phyloP scores from a whole-genome alignment of 2,329 filamentous ascomycete genomes.

The Dissoconium aciculare region DNA sequence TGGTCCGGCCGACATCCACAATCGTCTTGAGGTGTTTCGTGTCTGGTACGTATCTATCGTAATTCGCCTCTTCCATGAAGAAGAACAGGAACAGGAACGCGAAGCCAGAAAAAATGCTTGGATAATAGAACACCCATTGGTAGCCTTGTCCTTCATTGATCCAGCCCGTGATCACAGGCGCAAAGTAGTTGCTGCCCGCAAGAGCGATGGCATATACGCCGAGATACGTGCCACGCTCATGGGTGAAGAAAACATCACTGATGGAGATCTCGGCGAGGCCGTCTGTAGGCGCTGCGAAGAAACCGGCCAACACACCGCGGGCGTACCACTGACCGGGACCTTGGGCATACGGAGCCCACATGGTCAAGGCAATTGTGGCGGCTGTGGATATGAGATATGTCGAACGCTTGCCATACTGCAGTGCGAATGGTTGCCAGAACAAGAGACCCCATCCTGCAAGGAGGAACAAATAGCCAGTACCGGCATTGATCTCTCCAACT shows the following conservation, averaged over 20 bases:
- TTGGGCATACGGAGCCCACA: slow-evolving; percentile 33
- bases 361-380: slow-evolving; percentile 25
- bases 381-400: slow-evolving; percentile 33
- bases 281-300: slow-evolving; percentile 36
- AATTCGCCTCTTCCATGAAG: slow-evolving; percentile 47
- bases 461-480: slow-evolving; percentile 28
- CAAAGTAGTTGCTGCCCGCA: slow-evolving; percentile 13
- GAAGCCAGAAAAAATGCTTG: slow-evolving; percentile 37
- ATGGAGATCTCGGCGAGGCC: slow-evolving; percentile 29
- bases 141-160: slow-evolving; percentile 35
- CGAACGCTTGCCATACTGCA: slow-evolving; percentile 38
- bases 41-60: slow-evolving; percentile 14
- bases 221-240: slow-evolving; percentile 20
- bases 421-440: slow-evolving; percentile 39
- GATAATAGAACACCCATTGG: slow-evolving; percentile 37
- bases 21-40: not conserved
- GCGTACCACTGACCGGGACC: slow-evolving; percentile 34
- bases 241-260: slow-evolving; percentile 19
- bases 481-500: slow-evolving; percentile 32
- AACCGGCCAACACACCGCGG: slow-evolving; percentile 33
- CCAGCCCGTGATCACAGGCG: slow-evolving; percentile 35
- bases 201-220: slow-evolving; percentile 17
- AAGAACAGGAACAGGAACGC: slow-evolving; percentile 40
- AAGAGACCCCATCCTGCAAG: slow-evolving; percentile 30
- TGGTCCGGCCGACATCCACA: not conserved